Evolutionary conservation across 495 filamentous ascomycete species (phyloP), one percentile per base, ranked within the genome.

Genomic region (Tetracladium marchalianum): DNA sequence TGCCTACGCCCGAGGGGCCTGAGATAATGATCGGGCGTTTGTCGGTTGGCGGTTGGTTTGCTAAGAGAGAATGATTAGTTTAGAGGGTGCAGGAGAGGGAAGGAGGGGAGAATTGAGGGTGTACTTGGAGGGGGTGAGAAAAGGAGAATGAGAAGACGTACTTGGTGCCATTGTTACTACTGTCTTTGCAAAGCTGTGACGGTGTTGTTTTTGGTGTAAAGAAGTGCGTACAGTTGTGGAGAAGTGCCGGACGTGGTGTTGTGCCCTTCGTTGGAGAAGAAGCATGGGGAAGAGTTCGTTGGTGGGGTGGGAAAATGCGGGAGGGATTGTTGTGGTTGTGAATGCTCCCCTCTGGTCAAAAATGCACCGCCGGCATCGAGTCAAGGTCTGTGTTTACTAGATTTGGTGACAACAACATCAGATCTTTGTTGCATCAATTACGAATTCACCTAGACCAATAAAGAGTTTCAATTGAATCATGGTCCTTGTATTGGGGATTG

Each of bases 1-100:
- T 95, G 37, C 90, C 90, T 10, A 84, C 76, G 57, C 90, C 90
- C 7, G 76, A 83, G 13, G 90, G 89, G 24, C 87, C 90, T 15
- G 82, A 92, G 56, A 95, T 80, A 32, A 95, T 84, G 52, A 97
- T 75, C 6, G 88, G 90, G 11, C 80, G 71, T 50, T 47, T 53
- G 56, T 72, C 65, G 22, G 31, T 46, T 13, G 49, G 0, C 66
- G 66, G 9, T 61, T 62, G 46, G 53, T 58, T 62, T 6, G 54
- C 39, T 48, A 50, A 34, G 12, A 38, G 15, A 19, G 18, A 13
- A 44, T 41, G 43, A 41, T 43, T 34, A 34, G 27, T 11, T 40
- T 38, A 45, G 35, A 41, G 33, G 6, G 27, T 34, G 24, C 8
- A 18, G 27, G 36, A 13, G 16, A 11, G 18, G 47, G 15, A 15